A percentile compares a stretch with the other conserved stretches of the same genome.
These are phyloP conservation scores for Russula earlei DNA, from an alignment of 768 basidiomycete species.

Conservation along the genomic window DNA sequence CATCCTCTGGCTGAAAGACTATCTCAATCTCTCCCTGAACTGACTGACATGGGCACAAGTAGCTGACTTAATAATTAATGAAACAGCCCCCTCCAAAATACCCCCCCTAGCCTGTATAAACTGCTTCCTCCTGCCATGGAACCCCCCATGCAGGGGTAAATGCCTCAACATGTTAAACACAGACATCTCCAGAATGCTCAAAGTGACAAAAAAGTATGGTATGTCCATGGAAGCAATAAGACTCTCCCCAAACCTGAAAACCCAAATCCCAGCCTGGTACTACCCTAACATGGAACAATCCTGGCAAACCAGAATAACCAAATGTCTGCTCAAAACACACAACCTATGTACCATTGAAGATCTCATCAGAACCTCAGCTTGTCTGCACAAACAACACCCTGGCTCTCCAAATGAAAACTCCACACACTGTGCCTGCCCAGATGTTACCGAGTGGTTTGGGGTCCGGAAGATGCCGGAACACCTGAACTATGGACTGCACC, in stretches of 20 bases:
- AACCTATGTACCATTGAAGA: not conserved
- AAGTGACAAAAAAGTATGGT: not conserved
- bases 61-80: not conserved
- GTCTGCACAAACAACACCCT: not conserved
- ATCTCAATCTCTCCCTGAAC: not conserved
- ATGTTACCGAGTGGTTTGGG: no score
- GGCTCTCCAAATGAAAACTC: not conserved
- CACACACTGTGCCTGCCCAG: no score
- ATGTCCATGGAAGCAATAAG: not conserved
- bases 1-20: constrained; percentile 10
- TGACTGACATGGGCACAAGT: constrained; percentile 18
- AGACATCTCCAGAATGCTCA: constrained; percentile 5
- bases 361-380: not conserved
- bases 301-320: not conserved
- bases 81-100: not conserved
- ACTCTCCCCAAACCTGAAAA: not conserved
- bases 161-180: not conserved
- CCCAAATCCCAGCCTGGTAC: constrained; percentile 13
- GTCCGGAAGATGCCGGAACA: no score
- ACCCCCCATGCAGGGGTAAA: not conserved
- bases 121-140: no score
- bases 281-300: not conserved
- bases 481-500: no score
- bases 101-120: no score
- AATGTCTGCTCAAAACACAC: not conserved